These are phyloP conservation scores for Aureobasidium sp. DNA, from an alignment of 2,329 filamentous ascomycete species.

Conservation along the genomic window DNA sequence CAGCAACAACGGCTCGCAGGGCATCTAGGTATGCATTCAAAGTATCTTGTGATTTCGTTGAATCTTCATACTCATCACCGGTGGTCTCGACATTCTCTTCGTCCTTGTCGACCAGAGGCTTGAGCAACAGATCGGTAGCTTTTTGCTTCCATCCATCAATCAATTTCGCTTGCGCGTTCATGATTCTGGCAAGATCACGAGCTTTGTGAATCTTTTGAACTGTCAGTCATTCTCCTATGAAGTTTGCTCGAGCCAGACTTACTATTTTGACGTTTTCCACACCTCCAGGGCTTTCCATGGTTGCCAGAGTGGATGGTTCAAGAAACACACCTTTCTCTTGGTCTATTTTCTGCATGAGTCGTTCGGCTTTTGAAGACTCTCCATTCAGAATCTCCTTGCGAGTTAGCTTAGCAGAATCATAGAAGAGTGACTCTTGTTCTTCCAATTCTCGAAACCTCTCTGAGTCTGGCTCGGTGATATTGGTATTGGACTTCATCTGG, in stretches of 20 bases:
- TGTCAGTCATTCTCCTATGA: background rate
- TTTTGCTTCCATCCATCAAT: conserved; percentile 69
- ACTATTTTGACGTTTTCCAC: conserved; percentile 65
- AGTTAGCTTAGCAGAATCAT: conserved; percentile 70
- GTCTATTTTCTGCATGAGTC: conserved; percentile 57
- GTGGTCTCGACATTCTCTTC: conserved; percentile 62
- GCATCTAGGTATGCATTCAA: conserved; percentile 80
- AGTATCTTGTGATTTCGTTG: conserved; percentile 80
- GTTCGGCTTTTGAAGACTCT: conserved; percentile 51
- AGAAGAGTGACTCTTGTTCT: conserved; percentile 62
- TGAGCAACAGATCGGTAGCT: conserved; percentile 63
- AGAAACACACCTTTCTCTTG: conserved; percentile 44
- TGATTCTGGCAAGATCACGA: conserved; percentile 54
- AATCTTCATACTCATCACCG: conserved; percentile 84
- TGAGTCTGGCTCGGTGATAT: conserved; percentile 58
- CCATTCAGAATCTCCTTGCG: conserved; percentile 69
- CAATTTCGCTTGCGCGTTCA: conserved; percentile 66
- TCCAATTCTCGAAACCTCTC: conserved; percentile 61
- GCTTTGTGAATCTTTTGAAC: conserved; percentile 45
- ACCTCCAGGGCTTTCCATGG: conserved; percentile 42
- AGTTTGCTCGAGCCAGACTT: background rate
- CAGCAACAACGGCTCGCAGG: conserved; percentile 67
- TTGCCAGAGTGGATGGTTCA: conserved; percentile 50
- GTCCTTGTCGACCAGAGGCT: conserved; percentile 77
- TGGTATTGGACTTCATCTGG: conserved; percentile 68